These are phyloP conservation scores for Xerocomellus intermedius DNA, from an alignment of 768 basidiomycete genomes.

Conservation along the genomic window DNA sequence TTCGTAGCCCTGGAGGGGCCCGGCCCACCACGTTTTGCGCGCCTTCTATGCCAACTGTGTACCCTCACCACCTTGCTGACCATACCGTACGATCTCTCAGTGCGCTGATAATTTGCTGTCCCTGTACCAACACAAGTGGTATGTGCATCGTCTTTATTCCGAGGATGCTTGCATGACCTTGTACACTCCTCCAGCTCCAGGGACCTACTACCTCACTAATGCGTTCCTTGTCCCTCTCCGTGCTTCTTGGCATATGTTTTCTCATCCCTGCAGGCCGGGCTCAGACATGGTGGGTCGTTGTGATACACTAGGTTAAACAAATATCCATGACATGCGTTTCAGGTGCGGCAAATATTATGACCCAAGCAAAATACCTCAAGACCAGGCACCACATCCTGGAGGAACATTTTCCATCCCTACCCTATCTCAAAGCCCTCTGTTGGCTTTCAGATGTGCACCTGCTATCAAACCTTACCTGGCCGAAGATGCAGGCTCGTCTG, in stretches of 20 bases:
- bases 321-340: not conserved
- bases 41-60: not conserved
- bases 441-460: conserved; percentile 58
- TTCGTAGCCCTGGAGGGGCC: too few relatives aligned
- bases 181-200: not conserved
- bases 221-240: conserved; percentile 8
- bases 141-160: not conserved
- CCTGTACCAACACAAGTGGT: conserved; percentile 3
- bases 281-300: conserved; percentile 30
- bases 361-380: conserved; percentile 35
- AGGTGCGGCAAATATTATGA: conserved; percentile 56
- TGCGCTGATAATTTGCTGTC: not conserved
- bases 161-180: not conserved
- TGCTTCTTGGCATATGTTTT: conserved; percentile 13
- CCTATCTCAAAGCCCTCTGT: conserved; percentile 39
- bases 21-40: not conserved
- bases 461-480: conserved; percentile 58
- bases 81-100: not conserved
- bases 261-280: conserved; percentile 16
- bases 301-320: not conserved
- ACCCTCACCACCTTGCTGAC: conserved; percentile 5
- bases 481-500: conserved; percentile 44
- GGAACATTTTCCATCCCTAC: conserved; percentile 45
- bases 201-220: not conserved
- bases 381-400: conserved; percentile 43